phyloP scores from a whole-genome alignment of 306 rosid species.

The Corylus heterophylla region DNA sequence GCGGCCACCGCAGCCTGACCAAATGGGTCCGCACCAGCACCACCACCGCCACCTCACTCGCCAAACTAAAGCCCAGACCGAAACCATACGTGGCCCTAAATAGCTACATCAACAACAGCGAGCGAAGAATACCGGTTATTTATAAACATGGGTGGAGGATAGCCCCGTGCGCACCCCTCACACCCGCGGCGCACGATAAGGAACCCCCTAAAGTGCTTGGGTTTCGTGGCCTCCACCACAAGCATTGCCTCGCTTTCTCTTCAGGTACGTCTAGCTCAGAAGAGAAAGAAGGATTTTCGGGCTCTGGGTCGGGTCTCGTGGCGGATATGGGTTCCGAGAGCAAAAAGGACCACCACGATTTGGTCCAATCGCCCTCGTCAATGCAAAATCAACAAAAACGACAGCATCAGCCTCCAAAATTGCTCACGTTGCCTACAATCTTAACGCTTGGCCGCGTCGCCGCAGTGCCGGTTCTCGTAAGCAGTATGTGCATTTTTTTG shows the following conservation, averaged over 20 bases:
- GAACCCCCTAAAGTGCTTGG: conserved; percentile 23
- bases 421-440: conserved; percentile 88
- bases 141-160: conserved; percentile 26
- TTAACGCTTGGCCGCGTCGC: conserved; percentile 93
- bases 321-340: conserved; percentile 55
- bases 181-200: conserved; percentile 34
- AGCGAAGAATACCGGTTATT: not conserved
- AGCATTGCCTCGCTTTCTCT: conserved; percentile 3
- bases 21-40: conserved; percentile 5
- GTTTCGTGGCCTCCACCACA: conserved; percentile 29
- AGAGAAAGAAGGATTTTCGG: conserved; percentile 26
- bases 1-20: not conserved
- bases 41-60: not conserved
- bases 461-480: conserved; percentile 76
- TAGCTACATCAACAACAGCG: not conserved
- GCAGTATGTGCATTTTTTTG: conserved; percentile 45
- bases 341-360: conserved; percentile 37
- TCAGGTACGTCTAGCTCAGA: conserved; percentile 13
- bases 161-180: conserved; percentile 32
- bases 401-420: conserved; percentile 44
- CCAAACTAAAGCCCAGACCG: conserved; percentile 18
- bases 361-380: conserved; percentile 25
- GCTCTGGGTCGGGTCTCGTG: conserved; percentile 44
- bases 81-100: conserved; percentile 11
- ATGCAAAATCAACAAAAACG: conserved; percentile 23